phyloP scores from a whole-genome alignment of 129 eudicot genomes.

The Centella asiatica region DNA sequence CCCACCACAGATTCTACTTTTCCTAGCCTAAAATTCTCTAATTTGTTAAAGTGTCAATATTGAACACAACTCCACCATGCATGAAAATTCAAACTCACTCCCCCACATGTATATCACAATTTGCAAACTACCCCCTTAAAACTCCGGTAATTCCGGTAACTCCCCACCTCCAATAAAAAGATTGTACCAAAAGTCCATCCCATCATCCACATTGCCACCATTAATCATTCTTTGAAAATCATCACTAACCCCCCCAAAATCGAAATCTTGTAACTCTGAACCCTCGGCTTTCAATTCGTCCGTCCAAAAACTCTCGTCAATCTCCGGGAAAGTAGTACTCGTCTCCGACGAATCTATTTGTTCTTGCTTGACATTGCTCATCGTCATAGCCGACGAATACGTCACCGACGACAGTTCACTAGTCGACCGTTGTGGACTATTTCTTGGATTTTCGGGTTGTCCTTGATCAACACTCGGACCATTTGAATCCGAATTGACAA shows the following conservation, averaged over 20 bases:
- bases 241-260: background rate
- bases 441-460: background rate
- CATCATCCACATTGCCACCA: conserved; percentile 19
- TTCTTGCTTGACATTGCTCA: background rate
- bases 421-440: conserved; percentile 25
- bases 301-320: conserved; percentile 44
- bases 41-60: background rate
- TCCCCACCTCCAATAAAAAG: conserved; percentile 33
- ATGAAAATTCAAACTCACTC: background rate
- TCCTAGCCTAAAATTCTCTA: background rate
- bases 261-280: background rate
- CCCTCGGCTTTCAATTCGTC: conserved; percentile 17
- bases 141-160: conserved; percentile 36
- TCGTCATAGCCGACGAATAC: conserved; percentile 16
- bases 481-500: conserved; percentile 5
- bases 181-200: conserved; percentile 54
- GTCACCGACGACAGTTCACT: conserved; percentile 41
- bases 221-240: background rate
- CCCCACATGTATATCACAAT: background rate
- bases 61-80: background rate
- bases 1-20: background rate
- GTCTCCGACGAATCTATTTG: conserved; percentile 18
- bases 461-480: background rate
- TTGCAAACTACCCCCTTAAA: conserved; percentile 4
- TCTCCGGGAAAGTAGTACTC: conserved; percentile 19